Evolutionary conservation across 2,329 filamentous ascomycete genomes (phyloP).

Genomic region (Chaetomiaceae sp.): DNA sequence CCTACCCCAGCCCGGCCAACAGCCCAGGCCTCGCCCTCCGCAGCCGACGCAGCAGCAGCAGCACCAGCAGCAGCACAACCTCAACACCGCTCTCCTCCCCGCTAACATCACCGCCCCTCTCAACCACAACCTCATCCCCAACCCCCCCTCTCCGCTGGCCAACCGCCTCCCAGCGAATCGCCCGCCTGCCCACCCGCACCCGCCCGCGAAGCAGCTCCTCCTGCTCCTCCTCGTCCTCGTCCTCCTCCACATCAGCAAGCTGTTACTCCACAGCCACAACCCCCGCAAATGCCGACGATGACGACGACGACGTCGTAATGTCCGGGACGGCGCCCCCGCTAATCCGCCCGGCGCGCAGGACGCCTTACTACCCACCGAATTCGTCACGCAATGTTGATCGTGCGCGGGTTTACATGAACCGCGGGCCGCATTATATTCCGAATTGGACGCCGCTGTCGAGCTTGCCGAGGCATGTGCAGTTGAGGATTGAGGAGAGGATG

Average conservation of each 20-base stretch:
- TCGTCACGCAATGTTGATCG: slow-evolving; percentile 18
- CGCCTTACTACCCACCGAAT: slow-evolving; percentile 25
- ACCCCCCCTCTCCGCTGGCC: slow-evolving; percentile 10
- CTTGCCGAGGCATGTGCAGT: slow-evolving; percentile 19
- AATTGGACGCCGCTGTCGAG: slow-evolving; percentile 25
- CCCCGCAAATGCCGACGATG: no score
- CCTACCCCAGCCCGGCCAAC: slow-evolving; percentile 6
- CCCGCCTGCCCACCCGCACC: slow-evolving; percentile 7
- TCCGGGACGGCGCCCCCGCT: background rate
- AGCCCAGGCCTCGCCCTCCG: background rate
- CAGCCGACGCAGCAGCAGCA: background rate
- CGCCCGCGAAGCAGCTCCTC: slow-evolving; percentile 9
- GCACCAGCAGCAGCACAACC: background rate
- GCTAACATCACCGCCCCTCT: no score
- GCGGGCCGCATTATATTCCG: slow-evolving; percentile 20
- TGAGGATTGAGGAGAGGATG: slow-evolving; percentile 21
- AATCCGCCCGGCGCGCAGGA: slow-evolving; percentile 14
- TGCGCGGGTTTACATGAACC: slow-evolving; percentile 20
- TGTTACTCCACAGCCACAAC: no score
- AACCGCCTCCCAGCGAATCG: slow-evolving; percentile 10
- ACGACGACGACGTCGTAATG: background rate
- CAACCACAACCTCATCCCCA: background rate
- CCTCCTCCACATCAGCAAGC: background rate
- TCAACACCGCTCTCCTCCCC: background rate
- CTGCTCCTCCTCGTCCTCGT: slow-evolving; percentile 1